These are phyloP conservation scores for Pistacia vera DNA, from an alignment of 345 rosid genomes.

Conservation along the genomic window DNA sequence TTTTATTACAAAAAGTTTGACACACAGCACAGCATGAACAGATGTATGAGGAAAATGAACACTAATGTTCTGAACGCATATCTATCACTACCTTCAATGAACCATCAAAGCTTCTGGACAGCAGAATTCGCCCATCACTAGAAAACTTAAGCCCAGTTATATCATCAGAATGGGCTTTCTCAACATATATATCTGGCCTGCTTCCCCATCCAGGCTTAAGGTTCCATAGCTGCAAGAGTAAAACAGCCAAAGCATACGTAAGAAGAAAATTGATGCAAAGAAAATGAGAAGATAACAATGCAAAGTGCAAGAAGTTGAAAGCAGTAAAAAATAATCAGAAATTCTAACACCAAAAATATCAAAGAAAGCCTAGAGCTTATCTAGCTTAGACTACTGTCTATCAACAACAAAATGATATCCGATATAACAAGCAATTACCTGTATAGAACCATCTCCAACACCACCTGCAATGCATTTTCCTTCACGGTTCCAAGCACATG, in stretches of 20 bases:
- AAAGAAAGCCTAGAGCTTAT: background rate
- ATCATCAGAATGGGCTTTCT: conserved; percentile 88
- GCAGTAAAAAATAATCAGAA: background rate
- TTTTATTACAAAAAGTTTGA: conserved; percentile 3
- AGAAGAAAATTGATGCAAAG: background rate
- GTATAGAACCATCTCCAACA: conserved; percentile 92
- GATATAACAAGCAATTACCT: conserved; percentile 50
- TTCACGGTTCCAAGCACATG: conserved; percentile 95
- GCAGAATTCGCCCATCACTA: conserved; percentile 70
- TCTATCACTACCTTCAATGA: conserved; percentile 70
- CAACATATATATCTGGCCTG: conserved; percentile 82
- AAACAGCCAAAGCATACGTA: background rate
- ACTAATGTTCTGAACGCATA: conserved; percentile 6
- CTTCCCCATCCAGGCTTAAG: conserved; percentile 99
- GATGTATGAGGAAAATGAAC: background rate
- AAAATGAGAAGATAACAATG: conserved; percentile 1
- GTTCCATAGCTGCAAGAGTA: conserved; percentile 71
- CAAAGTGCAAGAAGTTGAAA: background rate
- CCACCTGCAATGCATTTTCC: conserved; percentile 93
- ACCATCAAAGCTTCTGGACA: conserved; percentile 91
- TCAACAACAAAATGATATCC: background rate
- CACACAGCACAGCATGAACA: conserved; percentile 14
- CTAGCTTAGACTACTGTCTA: background rate
- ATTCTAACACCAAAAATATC: background rate
- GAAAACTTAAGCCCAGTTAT: conserved; percentile 90